A percentile compares a stretch with the other conserved stretches of the same genome.
These are phyloP conservation scores for Ustulina deusta DNA, from an alignment of 2,329 filamentous ascomycete genomes.

Conservation along the genomic window DNA sequence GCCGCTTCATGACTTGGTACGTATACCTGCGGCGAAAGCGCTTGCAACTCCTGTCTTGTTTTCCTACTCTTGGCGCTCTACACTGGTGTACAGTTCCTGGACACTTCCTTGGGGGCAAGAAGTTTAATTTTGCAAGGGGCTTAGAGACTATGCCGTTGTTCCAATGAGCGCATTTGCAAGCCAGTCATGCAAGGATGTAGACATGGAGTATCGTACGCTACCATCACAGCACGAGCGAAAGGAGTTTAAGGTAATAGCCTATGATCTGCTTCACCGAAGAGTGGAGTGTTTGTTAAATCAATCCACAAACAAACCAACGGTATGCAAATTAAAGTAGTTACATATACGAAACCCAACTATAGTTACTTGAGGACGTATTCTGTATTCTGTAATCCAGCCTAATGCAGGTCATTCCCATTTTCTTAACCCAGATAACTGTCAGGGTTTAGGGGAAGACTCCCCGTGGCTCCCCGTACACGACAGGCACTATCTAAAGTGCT, in stretches of 20 bases:
- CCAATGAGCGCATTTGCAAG: not conserved
- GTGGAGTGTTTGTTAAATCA: slow-evolving; percentile 7
- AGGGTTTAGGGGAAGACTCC: too few relatives aligned
- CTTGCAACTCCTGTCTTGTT: too few relatives aligned
- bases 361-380: not conserved
- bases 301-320: not conserved
- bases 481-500: too few relatives aligned
- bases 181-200: not conserved
- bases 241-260: not conserved
- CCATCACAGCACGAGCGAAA: not conserved
- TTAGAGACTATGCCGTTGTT: not conserved
- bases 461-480: too few relatives aligned
- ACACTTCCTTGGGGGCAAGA: not conserved
- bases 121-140: not conserved
- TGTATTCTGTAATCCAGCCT: not conserved
- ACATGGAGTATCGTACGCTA: not conserved
- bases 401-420: not conserved
- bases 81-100: not conserved
- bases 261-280: not conserved
- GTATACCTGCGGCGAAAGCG: too few relatives aligned
- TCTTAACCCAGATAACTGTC: not conserved
- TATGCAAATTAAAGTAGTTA: not conserved
- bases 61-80: too few relatives aligned
- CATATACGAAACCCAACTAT: not conserved
- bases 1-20: too few relatives aligned